Evolutionary conservation across 2,329 filamentous ascomycete species (phyloP).

Genomic region (Lithohypha guttulata): DNA sequence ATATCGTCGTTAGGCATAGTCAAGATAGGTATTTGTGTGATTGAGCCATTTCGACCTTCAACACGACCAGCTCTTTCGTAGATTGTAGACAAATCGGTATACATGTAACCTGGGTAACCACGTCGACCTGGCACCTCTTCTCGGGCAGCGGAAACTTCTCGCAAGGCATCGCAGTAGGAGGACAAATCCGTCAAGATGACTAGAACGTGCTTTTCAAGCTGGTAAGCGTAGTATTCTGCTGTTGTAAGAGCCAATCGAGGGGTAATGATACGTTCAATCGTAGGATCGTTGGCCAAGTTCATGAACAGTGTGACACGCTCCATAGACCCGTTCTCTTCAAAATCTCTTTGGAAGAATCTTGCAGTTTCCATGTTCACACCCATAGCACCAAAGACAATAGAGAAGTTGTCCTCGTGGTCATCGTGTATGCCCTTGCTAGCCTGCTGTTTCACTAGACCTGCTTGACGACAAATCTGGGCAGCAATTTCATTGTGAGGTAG

Average conservation of each 20-base stretch:
- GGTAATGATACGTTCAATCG: conserved; percentile 99
- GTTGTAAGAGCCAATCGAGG: conserved; percentile 96
- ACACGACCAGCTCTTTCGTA: conserved; percentile 99
- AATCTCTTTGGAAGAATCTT: conserved; percentile 96
- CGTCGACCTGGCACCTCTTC: conserved; percentile 98
- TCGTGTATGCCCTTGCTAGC: conserved; percentile 95
- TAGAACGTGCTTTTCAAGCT: conserved; percentile 98
- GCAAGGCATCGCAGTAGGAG: conserved; percentile 95
- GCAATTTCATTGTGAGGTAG: conserved; percentile 99
- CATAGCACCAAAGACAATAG: conserved; percentile 98
- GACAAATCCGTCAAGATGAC: conserved; percentile 98
- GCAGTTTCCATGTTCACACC: conserved; percentile 99
- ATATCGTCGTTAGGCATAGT: conserved; percentile 99
- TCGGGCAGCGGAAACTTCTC: conserved; percentile 93
- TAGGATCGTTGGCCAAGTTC: conserved; percentile 97
- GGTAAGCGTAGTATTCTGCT: conserved; percentile 99
- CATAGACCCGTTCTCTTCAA: conserved; percentile 98
- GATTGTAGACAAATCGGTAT: conserved; percentile 99
- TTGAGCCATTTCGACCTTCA: conserved; percentile 89
- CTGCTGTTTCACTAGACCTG: conserved; percentile 77
- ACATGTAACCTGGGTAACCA: conserved; percentile 99
- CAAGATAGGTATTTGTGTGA: conserved; percentile 96
- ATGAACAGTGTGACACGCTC: conserved; percentile 95
- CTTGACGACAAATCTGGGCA: conserved; percentile 96
- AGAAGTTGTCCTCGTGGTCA: conserved; percentile 97